These are phyloP conservation scores for Helicocarpus griseus DNA, from an alignment of 2,329 filamentous ascomycete species.

Conservation along the genomic window DNA sequence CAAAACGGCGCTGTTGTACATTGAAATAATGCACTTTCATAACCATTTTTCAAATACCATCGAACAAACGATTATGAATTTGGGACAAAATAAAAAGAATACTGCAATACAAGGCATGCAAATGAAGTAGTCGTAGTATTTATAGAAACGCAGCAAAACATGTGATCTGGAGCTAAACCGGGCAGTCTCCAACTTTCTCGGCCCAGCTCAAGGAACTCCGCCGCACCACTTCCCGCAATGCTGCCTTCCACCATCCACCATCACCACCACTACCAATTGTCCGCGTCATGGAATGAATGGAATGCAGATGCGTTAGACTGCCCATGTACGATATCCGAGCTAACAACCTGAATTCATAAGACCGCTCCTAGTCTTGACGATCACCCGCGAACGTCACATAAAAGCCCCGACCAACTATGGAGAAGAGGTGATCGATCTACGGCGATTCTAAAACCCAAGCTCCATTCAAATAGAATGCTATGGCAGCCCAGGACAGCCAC, in stretches of 20 bases:
- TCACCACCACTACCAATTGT: background rate
- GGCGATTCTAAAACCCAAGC: background rate
- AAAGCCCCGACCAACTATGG: background rate
- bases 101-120: background rate
- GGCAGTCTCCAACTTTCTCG: no score
- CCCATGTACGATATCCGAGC: background rate
- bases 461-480: conserved; percentile 21
- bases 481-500: conserved; percentile 23
- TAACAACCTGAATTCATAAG: no score
- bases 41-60: no score
- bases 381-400: no score
- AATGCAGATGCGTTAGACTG: no score
- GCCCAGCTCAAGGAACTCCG: background rate
- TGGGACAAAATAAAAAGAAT: no score
- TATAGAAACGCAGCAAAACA: background rate
- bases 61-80: no score
- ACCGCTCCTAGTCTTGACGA: no score
- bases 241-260: background rate
- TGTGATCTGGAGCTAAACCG: background rate
- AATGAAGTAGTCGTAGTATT: background rate
- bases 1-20: no score
- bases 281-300: no score
- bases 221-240: background rate
- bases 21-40: no score
- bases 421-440: background rate